A percentile compares a stretch with the other conserved stretches of the same genome.
These are phyloP conservation scores for Staphylotrichum tortipilum DNA, from an alignment of 495 filamentous ascomycete species.

Conservation along the genomic window DNA sequence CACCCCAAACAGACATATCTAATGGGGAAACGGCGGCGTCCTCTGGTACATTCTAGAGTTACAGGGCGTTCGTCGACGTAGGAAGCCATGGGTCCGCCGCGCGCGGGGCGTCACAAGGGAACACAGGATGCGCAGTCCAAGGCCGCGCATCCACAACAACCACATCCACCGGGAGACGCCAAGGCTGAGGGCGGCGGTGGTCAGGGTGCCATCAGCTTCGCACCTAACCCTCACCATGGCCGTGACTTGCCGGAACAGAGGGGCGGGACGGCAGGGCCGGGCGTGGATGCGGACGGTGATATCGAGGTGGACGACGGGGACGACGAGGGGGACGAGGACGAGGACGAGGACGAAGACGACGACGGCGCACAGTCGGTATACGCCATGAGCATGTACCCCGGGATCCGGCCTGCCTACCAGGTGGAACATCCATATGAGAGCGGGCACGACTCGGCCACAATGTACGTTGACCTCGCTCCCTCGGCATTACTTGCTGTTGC, in stretches of 20 bases:
- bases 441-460: slow-evolving; percentile 33
- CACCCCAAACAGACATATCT: neutral
- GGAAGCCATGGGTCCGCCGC: slow-evolving; percentile 3
- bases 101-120: neutral
- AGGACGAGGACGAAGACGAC: no score
- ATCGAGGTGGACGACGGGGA: slow-evolving; percentile 9
- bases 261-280: neutral
- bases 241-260: neutral
- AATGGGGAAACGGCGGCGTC: slow-evolving; percentile 18
- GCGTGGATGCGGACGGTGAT: slow-evolving; percentile 4
- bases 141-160: neutral
- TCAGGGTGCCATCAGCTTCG: no score
- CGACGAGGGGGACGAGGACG: slow-evolving; percentile 4
- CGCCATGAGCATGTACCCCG: slow-evolving; percentile 28
- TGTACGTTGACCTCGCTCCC: slow-evolving; percentile 29
- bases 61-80: slow-evolving; percentile 6
- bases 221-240: neutral
- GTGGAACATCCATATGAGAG: slow-evolving; percentile 20
- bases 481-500: no score
- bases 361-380: slow-evolving; percentile 17
- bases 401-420: slow-evolving; percentile 18
- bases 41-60: slow-evolving; percentile 4
- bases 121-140: neutral
- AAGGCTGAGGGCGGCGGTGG: no score
- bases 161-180: no score